A percentile compares a stretch with the other conserved stretches of the same genome.
phyloP scores from a whole-genome alignment of 163 green algal species.

The Volvox carteri region DNA sequence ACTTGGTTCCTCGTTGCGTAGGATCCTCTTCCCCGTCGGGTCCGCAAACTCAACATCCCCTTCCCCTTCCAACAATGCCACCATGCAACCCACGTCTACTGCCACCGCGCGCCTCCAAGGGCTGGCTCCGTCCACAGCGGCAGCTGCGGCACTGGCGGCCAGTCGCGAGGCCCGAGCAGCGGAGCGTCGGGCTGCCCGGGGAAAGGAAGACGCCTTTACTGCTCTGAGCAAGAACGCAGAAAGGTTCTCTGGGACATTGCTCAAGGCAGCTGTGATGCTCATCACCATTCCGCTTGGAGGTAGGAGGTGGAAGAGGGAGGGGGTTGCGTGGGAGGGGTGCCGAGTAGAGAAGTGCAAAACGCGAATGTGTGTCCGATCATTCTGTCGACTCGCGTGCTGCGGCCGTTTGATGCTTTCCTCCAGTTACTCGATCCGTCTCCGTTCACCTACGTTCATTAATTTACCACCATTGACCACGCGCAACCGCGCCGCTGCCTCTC shows the following conservation, averaged over 20 bases:
- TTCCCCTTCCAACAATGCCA: background rate
- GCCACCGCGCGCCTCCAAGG: background rate
- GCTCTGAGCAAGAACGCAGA: slow-evolving; percentile 10
- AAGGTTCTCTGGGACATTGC: slow-evolving; percentile 34
- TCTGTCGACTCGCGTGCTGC: too few relatives aligned
- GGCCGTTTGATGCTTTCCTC: too few relatives aligned
- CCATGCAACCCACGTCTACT: background rate
- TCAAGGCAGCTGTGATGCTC: slow-evolving; percentile 45
- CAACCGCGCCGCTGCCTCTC: too few relatives aligned
- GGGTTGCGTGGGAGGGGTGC: background rate
- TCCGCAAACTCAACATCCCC: background rate
- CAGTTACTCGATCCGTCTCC: too few relatives aligned
- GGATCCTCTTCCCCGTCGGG: slow-evolving; percentile 28
- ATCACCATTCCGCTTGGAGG: slow-evolving; percentile 43
- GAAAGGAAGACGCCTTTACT: slow-evolving; percentile 12
- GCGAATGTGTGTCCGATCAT: too few relatives aligned
- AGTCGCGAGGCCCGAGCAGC: background rate
- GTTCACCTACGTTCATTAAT: too few relatives aligned
- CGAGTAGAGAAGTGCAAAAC: background rate
- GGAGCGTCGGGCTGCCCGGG: background rate
- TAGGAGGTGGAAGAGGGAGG: background rate
- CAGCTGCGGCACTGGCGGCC: background rate
- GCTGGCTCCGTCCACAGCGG: background rate
- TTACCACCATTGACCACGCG: too few relatives aligned
- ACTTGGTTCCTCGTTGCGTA: background rate